Base-by-base conservation (phyloP, 2,329 filamentous ascomycete genomes). In the Myotisia sp. region DNA sequence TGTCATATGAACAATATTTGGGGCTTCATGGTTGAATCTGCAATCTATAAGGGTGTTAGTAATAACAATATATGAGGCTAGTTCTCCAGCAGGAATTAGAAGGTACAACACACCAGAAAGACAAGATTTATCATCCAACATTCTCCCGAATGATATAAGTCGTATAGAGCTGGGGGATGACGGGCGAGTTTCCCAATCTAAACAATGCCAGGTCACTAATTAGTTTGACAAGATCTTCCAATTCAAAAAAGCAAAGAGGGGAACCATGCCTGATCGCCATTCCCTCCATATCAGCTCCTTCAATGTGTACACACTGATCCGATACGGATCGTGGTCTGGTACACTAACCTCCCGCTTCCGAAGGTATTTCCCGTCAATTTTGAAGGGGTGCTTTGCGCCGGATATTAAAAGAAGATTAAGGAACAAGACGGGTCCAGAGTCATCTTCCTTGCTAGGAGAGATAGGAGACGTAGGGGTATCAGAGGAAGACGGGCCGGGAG, bases 1-100 rank as follows among this genome's bases (percentile, higher is more conserved):
- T 4, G 81, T 87, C 84, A 93, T 92, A 57, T 93, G 85, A n/a
- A 93, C 76, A 18, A 92, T 81, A 45, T 92, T 92, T 5, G 81
- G 73, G 7, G 68, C 64, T 42, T 84, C 77, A 19, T 67, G 66
- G 49, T 73, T 80, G 51, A 92, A 84, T 41, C 75, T 79, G 50
- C 82, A 86, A 44, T 86, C 84, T 92, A 48, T 12, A n/a, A n/a
- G n/a, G n/a, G 18, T 6, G 6, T 20, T 18, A 31, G 8, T 1
- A 31, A 19, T 7, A 12, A 31, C 14, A 31, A n/a, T 7, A 4
- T 14, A 13, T 10, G 4, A 26, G 31, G 13, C 13, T 29, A 10
- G 6, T 8, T n/a, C 22, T 6, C 6, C 22, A 23, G 22, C 22
- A 23, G 22, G n/a, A n/a, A 12, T 31, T 14, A 4, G 19, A 12